A percentile compares a stretch with the other conserved stretches of the same genome.
Conservation (phyloP, 345 rosid species). For the Clausena lansium region DNA sequence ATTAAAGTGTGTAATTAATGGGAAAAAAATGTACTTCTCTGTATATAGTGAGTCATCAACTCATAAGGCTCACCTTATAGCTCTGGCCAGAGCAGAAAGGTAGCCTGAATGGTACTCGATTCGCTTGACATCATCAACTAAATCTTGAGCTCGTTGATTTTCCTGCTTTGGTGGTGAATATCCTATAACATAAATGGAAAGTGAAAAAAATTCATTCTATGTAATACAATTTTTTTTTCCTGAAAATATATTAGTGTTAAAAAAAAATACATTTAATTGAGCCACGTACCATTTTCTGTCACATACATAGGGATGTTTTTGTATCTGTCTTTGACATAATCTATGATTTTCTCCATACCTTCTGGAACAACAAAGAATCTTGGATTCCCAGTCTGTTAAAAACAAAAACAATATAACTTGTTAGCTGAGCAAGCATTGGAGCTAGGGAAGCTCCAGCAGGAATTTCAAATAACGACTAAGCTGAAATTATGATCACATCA, state of each 20-base stretch:
- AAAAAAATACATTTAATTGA: background rate
- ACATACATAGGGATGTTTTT: conserved; percentile 42
- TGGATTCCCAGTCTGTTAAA: conserved; percentile 28
- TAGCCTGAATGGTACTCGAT: conserved; percentile 34
- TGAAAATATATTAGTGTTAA: background rate
- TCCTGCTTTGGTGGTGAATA: conserved; percentile 22
- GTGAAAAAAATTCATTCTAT: background rate
- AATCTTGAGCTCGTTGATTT: background rate
- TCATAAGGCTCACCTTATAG: conserved; percentile 30
- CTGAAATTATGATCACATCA: background rate
- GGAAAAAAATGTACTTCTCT: no score
- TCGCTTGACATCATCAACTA: conserved; percentile 29
- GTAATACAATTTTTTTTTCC: background rate
- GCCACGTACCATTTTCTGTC: conserved; percentile 41
- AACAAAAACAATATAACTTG: background rate
- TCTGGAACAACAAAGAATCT: conserved; percentile 41
- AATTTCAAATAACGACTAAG: background rate
- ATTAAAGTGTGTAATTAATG: no score
- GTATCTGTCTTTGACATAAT: conserved; percentile 37
- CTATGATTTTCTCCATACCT: conserved; percentile 43
- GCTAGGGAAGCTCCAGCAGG: background rate
- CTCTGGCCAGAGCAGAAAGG: conserved; percentile 35
- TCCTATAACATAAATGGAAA: conserved; percentile 20
- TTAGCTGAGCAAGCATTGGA: background rate
- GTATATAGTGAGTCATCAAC: background rate